Evolutionary conservation across 257 asterid genomes (phyloP), one percentile per base, ranked within the genome.

Genomic region (Solanum chmielewskii): DNA sequence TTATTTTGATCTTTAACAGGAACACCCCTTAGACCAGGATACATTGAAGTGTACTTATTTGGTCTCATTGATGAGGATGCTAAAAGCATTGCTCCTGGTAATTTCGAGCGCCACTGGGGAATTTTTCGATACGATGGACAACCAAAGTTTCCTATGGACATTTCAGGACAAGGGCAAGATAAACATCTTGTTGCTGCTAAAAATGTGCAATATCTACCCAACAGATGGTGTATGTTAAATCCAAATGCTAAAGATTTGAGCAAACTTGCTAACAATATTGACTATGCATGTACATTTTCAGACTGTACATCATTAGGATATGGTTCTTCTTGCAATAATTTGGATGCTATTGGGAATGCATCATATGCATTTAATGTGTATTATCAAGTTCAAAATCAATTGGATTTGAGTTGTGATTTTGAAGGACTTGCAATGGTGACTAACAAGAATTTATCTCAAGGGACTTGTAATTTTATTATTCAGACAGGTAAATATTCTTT

Each of bases 31-130:
- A 89, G 90, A 23, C 90, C 90, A 2, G 91, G 92, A 71, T 88
- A 88, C 86, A 86, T 91, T 27, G 93, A 91, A 80, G 92, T 91
- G 3, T 91, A 90, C 88, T 89, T 90, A 75, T 91, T 91, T 87
- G 93, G 93, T 39, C 87, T 91, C 5, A 75, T 91, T 16, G 93
- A 91, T 64, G 93, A 91, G 86, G 92, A 91, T 68, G 71, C 52
- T 23, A 91, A 91, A 84, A 91, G 92, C 73, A 84, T 87, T 33
- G 90, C 87, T 14, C 93, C 93, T 0, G 93, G 93, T 25, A 89
- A 73, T 60, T 91, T 91, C 70, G 93, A 91, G 83, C 92, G 93
- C 0, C 93, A 91, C 52, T 91, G 93, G 93, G 93, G 93, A 35
- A 88, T 91, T 56, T 91, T 91, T 27, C 69, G 87, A 70, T 91